Evolutionary conservation across 208 protist genomes (phyloP).

Genomic region (Phytomonas sp.): DNA sequence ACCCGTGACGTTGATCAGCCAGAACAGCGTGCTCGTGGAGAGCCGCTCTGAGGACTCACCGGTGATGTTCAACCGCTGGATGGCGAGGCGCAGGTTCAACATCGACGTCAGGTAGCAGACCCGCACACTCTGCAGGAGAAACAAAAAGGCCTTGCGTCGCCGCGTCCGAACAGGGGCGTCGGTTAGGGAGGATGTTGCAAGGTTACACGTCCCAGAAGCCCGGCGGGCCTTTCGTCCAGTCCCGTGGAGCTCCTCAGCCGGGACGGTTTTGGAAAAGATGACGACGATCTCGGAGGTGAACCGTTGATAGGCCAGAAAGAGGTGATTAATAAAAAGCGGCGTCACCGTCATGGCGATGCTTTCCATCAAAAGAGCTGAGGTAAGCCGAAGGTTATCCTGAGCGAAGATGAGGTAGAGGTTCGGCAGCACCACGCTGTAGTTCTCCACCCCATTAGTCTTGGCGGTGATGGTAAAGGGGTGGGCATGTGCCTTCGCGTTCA

Average conservation of each 20-base stretch:
- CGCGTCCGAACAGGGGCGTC: neutral
- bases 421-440: constrained; percentile 54
- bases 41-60: constrained; percentile 26
- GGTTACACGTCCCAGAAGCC: too few species aligned
- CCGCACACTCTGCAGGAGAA: constrained; percentile 55
- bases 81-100: constrained; percentile 72
- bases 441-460: constrained; percentile 20
- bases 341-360: constrained; percentile 68
- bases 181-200: neutral
- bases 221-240: neutral
- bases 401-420: constrained; percentile 63
- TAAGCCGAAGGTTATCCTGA: constrained; percentile 50
- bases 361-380: constrained; percentile 49
- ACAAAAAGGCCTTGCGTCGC: constrained; percentile 42
- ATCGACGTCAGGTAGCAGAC: constrained; percentile 75
- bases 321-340: constrained; percentile 73
- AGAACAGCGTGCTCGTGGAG: constrained; percentile 28
- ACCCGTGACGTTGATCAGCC: constrained; percentile 49
- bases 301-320: constrained; percentile 53
- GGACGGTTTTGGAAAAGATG: neutral
- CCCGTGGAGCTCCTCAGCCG: neutral
- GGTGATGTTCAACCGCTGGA: constrained; percentile 40
- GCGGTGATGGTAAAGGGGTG: constrained; percentile 65
- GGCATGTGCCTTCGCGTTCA: constrained; percentile 55
- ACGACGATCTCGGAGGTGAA: constrained; percentile 10